These are phyloP conservation scores for Pseudocercospora cruenta DNA, from an alignment of 2,329 filamentous ascomycete genomes.

Conservation along the genomic window DNA sequence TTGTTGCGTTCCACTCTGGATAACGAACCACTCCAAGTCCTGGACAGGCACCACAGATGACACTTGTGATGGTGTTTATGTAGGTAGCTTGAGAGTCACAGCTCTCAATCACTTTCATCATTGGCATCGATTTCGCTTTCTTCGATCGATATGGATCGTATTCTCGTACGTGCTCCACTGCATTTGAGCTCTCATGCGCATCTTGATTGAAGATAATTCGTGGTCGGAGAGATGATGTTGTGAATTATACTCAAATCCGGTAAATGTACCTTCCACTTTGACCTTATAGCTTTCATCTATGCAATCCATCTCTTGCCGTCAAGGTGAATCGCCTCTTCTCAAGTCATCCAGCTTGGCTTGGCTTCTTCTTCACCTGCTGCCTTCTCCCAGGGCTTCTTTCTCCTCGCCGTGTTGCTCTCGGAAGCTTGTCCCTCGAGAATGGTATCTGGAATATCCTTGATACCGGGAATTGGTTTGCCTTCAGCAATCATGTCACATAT, in stretches of 20 bases:
- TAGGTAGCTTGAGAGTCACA: neutral
- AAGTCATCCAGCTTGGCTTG: slow-evolving; percentile 35
- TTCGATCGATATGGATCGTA: neutral
- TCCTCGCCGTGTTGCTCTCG: slow-evolving; percentile 54
- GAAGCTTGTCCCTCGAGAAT: slow-evolving; percentile 71
- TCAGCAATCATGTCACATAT: slow-evolving; percentile 84
- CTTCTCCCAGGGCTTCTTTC: slow-evolving; percentile 81
- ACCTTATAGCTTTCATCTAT: neutral
- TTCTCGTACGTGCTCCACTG: neutral
- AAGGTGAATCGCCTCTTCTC: slow-evolving; percentile 7
- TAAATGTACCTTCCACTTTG: neutral
- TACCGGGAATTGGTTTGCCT: slow-evolving; percentile 69
- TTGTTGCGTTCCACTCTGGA: neutral
- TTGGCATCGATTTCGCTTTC: neutral
- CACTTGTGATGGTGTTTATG: neutral
- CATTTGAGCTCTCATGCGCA: neutral
- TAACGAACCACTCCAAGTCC: neutral
- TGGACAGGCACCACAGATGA: neutral
- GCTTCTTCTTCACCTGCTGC: slow-evolving; percentile 38
- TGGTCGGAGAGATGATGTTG: neutral
- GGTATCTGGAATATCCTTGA: slow-evolving; percentile 9
- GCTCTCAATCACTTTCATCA: too few relatives aligned
- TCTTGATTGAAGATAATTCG: neutral
- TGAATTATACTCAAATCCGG: neutral
- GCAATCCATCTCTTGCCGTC: neutral